These are phyloP conservation scores for Trichothecium roseum DNA, from an alignment of 2,329 filamentous ascomycete genomes.

Conservation along the genomic window DNA sequence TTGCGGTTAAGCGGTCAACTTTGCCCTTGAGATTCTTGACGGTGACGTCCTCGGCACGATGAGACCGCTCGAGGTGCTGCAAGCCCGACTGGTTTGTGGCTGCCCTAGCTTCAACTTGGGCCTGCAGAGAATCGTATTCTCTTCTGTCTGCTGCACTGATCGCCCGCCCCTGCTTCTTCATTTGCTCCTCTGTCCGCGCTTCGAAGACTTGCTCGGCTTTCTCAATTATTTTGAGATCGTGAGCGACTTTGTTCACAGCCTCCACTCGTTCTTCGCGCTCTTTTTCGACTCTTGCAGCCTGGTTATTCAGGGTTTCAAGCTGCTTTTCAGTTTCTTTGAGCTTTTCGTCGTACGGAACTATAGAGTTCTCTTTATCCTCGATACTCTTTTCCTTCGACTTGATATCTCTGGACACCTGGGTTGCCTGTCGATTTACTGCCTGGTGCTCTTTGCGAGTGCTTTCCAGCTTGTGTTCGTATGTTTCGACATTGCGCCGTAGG, in stretches of 20 bases:
- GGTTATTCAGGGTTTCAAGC: constrained; percentile 54
- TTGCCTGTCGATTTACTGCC: constrained; percentile 63
- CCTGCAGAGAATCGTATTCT: constrained; percentile 76
- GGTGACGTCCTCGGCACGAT: constrained; percentile 85
- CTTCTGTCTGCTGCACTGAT: constrained; percentile 78
- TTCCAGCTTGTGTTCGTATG: constrained; percentile 71
- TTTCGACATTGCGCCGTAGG: constrained; percentile 76
- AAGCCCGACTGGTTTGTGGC: constrained; percentile 73
- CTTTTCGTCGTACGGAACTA: constrained; percentile 89
- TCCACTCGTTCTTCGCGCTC: constrained; percentile 64
- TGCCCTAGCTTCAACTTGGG: constrained; percentile 75
- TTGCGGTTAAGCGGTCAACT: constrained; percentile 67
- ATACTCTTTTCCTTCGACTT: constrained; percentile 78
- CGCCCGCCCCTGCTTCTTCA: constrained; percentile 78
- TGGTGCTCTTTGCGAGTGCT: constrained; percentile 76
- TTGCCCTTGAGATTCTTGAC: constrained; percentile 83
- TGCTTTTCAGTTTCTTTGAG: constrained; percentile 68
- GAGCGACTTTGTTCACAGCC: constrained; percentile 63
- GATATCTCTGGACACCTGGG: constrained; percentile 76
- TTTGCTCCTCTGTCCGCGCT: constrained; percentile 71
- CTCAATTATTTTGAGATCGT: constrained; percentile 73
- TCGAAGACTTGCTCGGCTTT: constrained; percentile 87
- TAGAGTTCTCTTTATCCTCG: constrained; percentile 72
- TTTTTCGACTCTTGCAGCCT: constrained; percentile 61
- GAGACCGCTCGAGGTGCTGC: constrained; percentile 76